Conservation (phyloP, 1,139 yeast genomes). For the Candida smagusa region DNA sequence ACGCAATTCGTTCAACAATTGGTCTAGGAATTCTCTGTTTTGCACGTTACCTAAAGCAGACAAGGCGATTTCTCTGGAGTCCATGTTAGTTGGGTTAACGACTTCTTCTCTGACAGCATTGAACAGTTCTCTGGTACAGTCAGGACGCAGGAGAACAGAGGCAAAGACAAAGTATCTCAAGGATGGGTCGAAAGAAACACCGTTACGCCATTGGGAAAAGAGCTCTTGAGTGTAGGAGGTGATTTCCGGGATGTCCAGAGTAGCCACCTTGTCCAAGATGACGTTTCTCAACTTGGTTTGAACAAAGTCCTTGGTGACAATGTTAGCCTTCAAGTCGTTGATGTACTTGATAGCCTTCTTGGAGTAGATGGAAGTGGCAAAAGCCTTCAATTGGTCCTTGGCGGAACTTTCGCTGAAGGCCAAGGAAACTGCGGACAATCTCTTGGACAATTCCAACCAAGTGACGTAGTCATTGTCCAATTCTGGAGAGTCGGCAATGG, state of each 20-base stretch:
- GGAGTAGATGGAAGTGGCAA: conserved; percentile 39
- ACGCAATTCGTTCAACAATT: conserved; percentile 38
- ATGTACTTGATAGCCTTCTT: conserved; percentile 28
- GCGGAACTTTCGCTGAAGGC: conserved; percentile 44
- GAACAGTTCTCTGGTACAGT: conserved; percentile 42
- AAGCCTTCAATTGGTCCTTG: conserved; percentile 35
- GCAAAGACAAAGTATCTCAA: conserved; percentile 52
- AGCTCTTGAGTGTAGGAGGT: conserved; percentile 42
- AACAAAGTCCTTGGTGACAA: conserved; percentile 37
- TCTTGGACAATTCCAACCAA: conserved; percentile 58
- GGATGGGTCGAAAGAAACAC: conserved; percentile 48
- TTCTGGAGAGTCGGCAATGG: conserved; percentile 41
- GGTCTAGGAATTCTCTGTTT: conserved; percentile 31
- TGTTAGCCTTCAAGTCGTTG: conserved; percentile 20
- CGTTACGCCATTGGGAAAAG: conserved; percentile 35
- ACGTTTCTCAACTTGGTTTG: conserved; percentile 50
- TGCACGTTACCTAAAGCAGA: conserved; percentile 57
- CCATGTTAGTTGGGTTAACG: conserved; percentile 56
- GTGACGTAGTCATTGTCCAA: conserved; percentile 53
- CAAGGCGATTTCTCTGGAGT: conserved; percentile 65
- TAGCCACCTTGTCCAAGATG: conserved; percentile 51
- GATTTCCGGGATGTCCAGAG: conserved; percentile 46
- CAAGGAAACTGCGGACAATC: conserved; percentile 41
- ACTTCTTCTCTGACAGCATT: conserved; percentile 49
- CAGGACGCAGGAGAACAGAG: conserved; percentile 43